A percentile compares a stretch with the other conserved stretches of the same genome.
phyloP scores from a whole-genome alignment of 768 basidiomycete species.

The Mycena floridula region DNA sequence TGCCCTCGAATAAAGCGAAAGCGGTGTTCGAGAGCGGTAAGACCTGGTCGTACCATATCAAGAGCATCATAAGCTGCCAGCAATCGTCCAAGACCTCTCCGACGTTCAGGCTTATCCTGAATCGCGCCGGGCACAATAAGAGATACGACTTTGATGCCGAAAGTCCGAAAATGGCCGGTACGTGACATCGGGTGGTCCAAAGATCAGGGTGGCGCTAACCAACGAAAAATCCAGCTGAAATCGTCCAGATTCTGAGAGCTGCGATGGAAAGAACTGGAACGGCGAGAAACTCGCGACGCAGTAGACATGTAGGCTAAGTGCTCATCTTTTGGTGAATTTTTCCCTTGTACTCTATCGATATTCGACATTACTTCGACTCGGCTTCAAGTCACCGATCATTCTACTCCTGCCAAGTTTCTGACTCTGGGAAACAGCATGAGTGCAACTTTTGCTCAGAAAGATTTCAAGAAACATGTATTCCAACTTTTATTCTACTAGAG shows the following conservation, averaged over 20 bases:
- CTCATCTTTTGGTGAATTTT: no score
- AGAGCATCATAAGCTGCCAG: conserved; percentile 77
- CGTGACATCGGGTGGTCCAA: no score
- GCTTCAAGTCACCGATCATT: no score
- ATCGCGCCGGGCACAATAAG: conserved; percentile 70
- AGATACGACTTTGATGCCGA: conserved; percentile 98
- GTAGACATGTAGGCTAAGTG: conserved; percentile 51
- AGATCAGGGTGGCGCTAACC: no score
- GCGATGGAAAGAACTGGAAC: conserved; percentile 64
- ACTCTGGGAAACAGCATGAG: no score
- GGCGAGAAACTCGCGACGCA: conserved; percentile 54
- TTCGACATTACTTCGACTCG: no score
- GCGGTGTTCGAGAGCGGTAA: conserved; percentile 86
- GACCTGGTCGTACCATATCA: conserved; percentile 90
- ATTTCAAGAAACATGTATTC: no score
- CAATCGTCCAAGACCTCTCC: conserved; percentile 76
- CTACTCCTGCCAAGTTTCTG: no score
- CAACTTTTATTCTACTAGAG: no score
- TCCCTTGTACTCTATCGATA: no score
- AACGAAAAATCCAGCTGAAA: no score
- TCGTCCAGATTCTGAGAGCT: conserved; percentile 58
- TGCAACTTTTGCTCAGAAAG: no score
- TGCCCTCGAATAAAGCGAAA: conserved; percentile 75
- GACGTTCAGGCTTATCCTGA: conserved; percentile 86
- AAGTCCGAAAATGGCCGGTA: conserved; percentile 72